Evolutionary conservation across 2,329 filamentous ascomycete species (phyloP), one percentile per base, ranked within the genome.

Genomic region (Cordyceps cicadae): DNA sequence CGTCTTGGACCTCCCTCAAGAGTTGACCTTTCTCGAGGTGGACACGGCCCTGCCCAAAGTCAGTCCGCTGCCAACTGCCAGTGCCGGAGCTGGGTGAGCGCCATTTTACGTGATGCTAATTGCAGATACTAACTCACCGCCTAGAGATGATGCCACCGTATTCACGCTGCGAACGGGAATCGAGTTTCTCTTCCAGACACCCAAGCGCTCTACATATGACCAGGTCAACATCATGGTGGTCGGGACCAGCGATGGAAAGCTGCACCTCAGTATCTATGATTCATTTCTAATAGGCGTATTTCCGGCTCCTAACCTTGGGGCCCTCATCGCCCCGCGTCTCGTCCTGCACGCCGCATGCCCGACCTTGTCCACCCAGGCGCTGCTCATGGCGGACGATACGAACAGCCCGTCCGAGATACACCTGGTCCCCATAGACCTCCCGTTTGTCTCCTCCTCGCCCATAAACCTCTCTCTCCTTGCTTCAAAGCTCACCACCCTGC

Each of bases 251-350:
- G 82, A 90, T 64, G 89, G 89, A 9, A 81, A 78, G 19, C 78
- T 95, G 14, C 87, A 93, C 69, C 77, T 95, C 19, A 90, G 86
- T 66, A 90, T 96, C 53, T 93, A 93, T 70, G 89, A 96, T 71
- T 92, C 89, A 6, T 90, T 96, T 67, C 81, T 89, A 62, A 87
- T 95, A 62, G 90, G 91, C 3, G 81, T 75, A 14, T 86, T 92
- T 63, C 71, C 76, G 62, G 79, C 81, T 61, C 80, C 77, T 32
- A 70, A 72, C 2, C 76, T 74, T 4, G 61, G 58, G 17, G 24
- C 67, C 50, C 57, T 63, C 1, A 59, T 63, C 54, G 59, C 63
- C 21, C 67, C 69, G 32, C 75, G 75, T 60, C 73, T 83, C 21
- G 72, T 79, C 51, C 78, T 75, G 29, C 89, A 95, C 69, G 80